Percentiles rank a stretch among this genome's conserved stretches.
phyloP scores from a whole-genome alignment of 441 rosid species.

The Dalechampia spathulata region DNA sequence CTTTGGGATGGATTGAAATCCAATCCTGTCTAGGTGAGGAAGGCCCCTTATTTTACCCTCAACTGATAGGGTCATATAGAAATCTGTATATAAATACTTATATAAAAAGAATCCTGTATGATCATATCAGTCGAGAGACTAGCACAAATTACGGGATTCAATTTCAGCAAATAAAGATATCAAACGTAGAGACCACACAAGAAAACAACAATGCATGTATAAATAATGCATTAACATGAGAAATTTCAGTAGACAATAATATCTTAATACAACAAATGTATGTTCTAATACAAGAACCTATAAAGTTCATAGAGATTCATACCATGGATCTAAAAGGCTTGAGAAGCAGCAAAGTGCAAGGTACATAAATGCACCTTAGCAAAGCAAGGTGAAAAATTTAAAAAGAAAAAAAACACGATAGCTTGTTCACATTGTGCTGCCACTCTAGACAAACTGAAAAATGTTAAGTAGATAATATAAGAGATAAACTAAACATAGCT shows the following conservation, averaged over 20 bases:
- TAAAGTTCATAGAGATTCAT: neutral
- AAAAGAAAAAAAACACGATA: too few relatives aligned
- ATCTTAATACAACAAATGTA: neutral
- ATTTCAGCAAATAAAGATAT: neutral
- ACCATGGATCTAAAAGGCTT: too few relatives aligned
- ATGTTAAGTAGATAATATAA: too few relatives aligned
- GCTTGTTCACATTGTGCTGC: too few relatives aligned
- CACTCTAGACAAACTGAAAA: too few relatives aligned
- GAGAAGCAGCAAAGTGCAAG: too few relatives aligned
- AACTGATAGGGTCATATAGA: neutral
- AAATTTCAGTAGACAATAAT: neutral
- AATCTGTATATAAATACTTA: neutral
- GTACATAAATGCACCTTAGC: too few relatives aligned
- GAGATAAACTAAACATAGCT: too few relatives aligned
- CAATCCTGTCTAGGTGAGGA: neutral
- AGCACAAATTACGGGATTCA: neutral
- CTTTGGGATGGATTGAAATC: too few relatives aligned
- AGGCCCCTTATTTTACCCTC: neutral
- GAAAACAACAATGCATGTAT: neutral
- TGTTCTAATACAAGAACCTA: neutral
- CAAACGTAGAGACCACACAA: neutral
- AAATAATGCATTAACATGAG: neutral
- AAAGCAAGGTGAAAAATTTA: too few relatives aligned
- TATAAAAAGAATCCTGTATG: neutral
- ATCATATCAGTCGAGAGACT: neutral